phyloP scores from a whole-genome alignment of 208 protist genomes.

The Leishmania gerbilli region DNA sequence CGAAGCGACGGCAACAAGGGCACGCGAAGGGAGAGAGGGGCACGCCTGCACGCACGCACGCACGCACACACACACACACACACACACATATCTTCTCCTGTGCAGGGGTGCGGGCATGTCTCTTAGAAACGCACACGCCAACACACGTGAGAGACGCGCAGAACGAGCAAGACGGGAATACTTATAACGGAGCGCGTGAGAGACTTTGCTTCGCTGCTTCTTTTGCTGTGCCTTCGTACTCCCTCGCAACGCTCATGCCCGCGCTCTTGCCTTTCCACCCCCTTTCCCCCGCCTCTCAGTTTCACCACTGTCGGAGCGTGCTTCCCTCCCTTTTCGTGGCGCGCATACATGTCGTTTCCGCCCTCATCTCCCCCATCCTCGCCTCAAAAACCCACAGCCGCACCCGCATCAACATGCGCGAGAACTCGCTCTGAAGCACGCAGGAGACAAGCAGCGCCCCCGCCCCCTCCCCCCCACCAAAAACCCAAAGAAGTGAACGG shows the following conservation, averaged over 20 bases:
- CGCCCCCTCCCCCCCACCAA: neutral
- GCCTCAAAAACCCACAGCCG: too few species aligned
- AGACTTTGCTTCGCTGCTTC: neutral
- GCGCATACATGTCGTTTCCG: too few species aligned
- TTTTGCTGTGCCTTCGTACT: neutral
- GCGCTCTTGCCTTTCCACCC: neutral
- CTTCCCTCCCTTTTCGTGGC: neutral
- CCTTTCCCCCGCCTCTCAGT: neutral
- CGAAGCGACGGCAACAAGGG: neutral
- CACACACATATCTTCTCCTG: neutral
- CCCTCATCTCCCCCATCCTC: too few species aligned
- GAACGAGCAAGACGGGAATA: neutral
- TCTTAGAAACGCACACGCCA: neutral
- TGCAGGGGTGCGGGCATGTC: neutral
- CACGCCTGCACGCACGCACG: neutral
- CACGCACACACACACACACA: too few species aligned
- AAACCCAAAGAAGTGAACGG: neutral
- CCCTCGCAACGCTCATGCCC: neutral
- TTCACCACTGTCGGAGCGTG: too few species aligned
- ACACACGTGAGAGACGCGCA: neutral
- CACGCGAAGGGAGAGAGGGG: neutral
- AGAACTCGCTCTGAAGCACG: too few species aligned
- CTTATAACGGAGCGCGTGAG: neutral
- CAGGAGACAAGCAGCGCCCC: too few species aligned
- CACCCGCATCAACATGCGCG: too few species aligned